Base-by-base conservation (phyloP, 768 basidiomycete genomes). In the Suillus variegatus region DNA sequence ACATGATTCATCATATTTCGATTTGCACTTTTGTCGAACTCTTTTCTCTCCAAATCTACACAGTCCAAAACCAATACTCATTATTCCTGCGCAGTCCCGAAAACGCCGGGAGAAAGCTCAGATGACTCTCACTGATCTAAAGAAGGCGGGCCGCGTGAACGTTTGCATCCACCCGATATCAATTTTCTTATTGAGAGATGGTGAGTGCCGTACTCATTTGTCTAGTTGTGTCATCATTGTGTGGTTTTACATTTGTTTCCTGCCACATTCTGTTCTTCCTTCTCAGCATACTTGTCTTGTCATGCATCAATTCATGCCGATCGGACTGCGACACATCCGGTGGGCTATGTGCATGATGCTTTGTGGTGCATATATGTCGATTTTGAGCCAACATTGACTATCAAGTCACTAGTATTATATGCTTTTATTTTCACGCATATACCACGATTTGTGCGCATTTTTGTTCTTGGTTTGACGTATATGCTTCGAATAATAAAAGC, bases 151-250 rank as follows among this genome's bases (percentile, higher is more conserved):
- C 32, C 82, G 88, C 61, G 83, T 90, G 14, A 78, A 83, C 43
- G 86, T 92, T 25, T 82, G 84, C 64, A 79, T 89, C 47, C 77
- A 84, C 41, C 87, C 90, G 4, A 81, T 92, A 78, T 90, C 82
- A 70, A 83, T 92, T 64, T 91, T 91, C 77, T 79, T 92, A 8
- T 81, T 87, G 68, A 81, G 86, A 65, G 85, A 90, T 71, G 90
- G 90, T 84, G 71, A 61, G 77, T 73, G 68, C 41, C 43, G 38
- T 3, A 25, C 22, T 25, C 9, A 25, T 41, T 25, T 13, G 0
- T 13, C 36, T 41, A 13, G 25, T 49, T 66, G n/a, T 14, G 38
- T 58, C 4, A 61, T 60, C 44, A 1, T 14, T 36, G 16, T 18
- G 20, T 32, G 32, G 40, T 51, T 62, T 40, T 60, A 18, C 35